These are phyloP conservation scores for Penicillium corylophilum DNA, from an alignment of 2,329 filamentous ascomycete genomes.

Conservation along the genomic window DNA sequence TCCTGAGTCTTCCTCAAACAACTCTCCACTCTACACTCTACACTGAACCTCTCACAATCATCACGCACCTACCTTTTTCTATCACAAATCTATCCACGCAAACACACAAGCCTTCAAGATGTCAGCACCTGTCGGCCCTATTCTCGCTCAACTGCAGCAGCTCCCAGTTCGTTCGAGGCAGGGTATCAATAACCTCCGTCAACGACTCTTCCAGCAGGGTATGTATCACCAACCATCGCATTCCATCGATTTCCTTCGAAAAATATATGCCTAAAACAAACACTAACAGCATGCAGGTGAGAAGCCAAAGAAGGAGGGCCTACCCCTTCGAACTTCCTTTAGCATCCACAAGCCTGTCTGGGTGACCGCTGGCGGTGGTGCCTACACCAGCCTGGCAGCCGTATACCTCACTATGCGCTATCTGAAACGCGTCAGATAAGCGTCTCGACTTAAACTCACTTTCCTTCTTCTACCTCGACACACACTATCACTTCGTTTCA, in stretches of 20 bases:
- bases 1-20: background rate
- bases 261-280: background rate
- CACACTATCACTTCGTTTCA: background rate
- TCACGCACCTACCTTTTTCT: background rate
- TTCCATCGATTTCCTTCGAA: background rate
- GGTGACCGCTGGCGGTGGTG: constrained; percentile 30
- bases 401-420: constrained; percentile 34
- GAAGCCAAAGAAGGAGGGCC: constrained; percentile 28
- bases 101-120: constrained; percentile 10
- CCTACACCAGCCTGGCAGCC: constrained; percentile 33
- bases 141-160: constrained; percentile 20
- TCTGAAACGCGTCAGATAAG: constrained; percentile 25
- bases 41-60: constrained; percentile 4
- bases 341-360: constrained; percentile 34
- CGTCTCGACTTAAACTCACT: background rate
- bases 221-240: constrained; percentile 1
- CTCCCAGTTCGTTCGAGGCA: constrained; percentile 25
- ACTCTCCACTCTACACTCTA: constrained; percentile 15
- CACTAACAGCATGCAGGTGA: constrained; percentile 21
- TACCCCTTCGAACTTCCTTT: constrained; percentile 33
- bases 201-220: constrained; percentile 28
- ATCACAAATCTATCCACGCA: constrained; percentile 3
- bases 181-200: constrained; percentile 25
- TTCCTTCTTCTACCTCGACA: background rate
- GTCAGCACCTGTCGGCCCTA: constrained; percentile 24